A percentile compares a stretch with the other conserved stretches of the same genome.
Conservation (phyloP, 148 eudicot genomes). For the Salicornia ramosissima region DNA sequence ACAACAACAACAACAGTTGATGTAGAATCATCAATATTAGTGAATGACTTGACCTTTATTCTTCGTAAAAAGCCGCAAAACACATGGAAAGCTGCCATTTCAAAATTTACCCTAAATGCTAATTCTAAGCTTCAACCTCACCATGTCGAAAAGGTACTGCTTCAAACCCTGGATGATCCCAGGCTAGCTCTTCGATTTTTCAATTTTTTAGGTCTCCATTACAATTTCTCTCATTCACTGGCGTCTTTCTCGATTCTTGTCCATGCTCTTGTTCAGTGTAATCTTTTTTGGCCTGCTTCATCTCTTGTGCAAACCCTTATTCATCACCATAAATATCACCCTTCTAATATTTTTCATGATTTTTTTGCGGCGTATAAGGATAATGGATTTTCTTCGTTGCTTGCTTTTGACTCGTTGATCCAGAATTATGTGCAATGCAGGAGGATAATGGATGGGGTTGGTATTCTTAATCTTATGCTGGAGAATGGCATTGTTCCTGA, state of each 20-base stretch:
- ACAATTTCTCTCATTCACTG: slow-evolving; percentile 55
- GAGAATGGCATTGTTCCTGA: slow-evolving; percentile 43
- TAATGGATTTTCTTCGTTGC: slow-evolving; percentile 26
- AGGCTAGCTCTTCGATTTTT: slow-evolving; percentile 73
- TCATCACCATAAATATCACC: slow-evolving; percentile 22
- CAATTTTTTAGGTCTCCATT: slow-evolving; percentile 78
- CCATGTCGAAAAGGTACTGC: slow-evolving; percentile 48
- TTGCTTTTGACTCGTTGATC: slow-evolving; percentile 62
- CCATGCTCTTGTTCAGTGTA: slow-evolving; percentile 41
- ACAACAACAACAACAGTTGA: background rate
- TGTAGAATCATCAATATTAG: too few relatives aligned
- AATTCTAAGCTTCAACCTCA: slow-evolving; percentile 19
- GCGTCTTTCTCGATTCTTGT: slow-evolving; percentile 61
- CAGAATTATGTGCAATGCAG: slow-evolving; percentile 45
- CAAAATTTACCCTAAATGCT: background rate
- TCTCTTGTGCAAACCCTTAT: slow-evolving; percentile 57
- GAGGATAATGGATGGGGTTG: slow-evolving; percentile 40
- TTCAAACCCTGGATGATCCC: slow-evolving; percentile 44
- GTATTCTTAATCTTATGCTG: slow-evolving; percentile 40
- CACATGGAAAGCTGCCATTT: slow-evolving; percentile 1
- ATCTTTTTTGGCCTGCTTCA: slow-evolving; percentile 65
- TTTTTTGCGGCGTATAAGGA: slow-evolving; percentile 28
- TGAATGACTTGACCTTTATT: background rate
- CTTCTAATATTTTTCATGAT: slow-evolving; percentile 29
- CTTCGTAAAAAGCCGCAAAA: background rate